Conservation (phyloP, 805 yeast genomes). For the Candida insectorum region DNA sequence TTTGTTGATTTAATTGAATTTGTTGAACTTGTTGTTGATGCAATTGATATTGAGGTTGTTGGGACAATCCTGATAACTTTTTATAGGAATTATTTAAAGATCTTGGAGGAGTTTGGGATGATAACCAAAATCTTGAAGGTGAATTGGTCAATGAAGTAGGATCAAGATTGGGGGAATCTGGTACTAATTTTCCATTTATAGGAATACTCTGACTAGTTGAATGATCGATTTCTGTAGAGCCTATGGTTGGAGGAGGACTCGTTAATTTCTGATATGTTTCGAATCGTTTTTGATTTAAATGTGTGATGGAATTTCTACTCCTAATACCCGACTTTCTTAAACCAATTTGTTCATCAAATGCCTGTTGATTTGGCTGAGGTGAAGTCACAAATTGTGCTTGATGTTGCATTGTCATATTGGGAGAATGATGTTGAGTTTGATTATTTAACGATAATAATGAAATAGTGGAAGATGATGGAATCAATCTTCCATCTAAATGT, state of each 20-base stretch:
- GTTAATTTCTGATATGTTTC: conserved; percentile 35
- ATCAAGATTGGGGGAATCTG: conserved; percentile 51
- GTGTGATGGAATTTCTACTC: conserved; percentile 22
- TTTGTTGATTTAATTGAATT: not conserved
- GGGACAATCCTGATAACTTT: conserved; percentile 12
- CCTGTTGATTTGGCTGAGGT: conserved; percentile 1
- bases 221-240: conserved; percentile 3
- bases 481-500: conserved; percentile 35
- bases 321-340: conserved; percentile 6
- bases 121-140: conserved; percentile 53
- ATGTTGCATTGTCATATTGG: no score
- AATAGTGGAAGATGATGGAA: conserved; percentile 42
- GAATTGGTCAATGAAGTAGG: conserved; percentile 54
- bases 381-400: not conserved
- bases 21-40: conserved; percentile 16
- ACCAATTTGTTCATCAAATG: conserved; percentile 5
- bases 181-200: conserved; percentile 20
- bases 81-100: conserved; percentile 21
- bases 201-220: conserved; percentile 29
- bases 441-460: conserved; percentile 34
- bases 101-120: conserved; percentile 52
- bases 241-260: conserved; percentile 33
- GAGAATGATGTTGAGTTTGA: conserved; percentile 7
- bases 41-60: conserved; percentile 9
- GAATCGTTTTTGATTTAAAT: conserved; percentile 22